phyloP scores from a whole-genome alignment of 768 basidiomycete genomes.

The Gyrodon lividus region DNA sequence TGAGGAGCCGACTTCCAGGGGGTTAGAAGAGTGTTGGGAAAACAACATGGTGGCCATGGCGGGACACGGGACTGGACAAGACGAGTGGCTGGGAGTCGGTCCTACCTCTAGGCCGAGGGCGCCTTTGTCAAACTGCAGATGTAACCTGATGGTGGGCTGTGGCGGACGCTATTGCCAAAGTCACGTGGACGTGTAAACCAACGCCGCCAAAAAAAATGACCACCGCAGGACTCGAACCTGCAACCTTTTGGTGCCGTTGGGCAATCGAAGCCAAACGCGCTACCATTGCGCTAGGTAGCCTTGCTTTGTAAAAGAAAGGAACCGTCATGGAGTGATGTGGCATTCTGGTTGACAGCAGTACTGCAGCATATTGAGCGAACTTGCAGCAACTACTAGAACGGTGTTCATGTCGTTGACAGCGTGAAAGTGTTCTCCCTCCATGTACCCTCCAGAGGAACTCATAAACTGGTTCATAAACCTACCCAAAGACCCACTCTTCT shows the following conservation, averaged over 20 bases:
- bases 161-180: neutral
- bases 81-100: neutral
- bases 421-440: conserved; percentile 34
- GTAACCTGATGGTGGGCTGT: neutral
- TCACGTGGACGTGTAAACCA: conserved; percentile 21
- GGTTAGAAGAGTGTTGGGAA: conserved; percentile 74
- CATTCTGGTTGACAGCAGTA: neutral
- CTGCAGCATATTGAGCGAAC: conserved; percentile 19
- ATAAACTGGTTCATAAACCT: conserved; percentile 41
- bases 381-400: conserved; percentile 19
- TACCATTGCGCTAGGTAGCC: conserved; percentile 92
- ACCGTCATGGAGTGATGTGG: neutral
- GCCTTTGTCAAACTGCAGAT: neutral
- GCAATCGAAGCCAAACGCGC: conserved; percentile 93
- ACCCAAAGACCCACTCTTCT: conserved; percentile 40
- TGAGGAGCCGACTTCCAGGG: conserved; percentile 65
- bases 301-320: neutral
- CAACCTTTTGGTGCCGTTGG: conserved; percentile 84
- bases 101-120: neutral
- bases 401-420: conserved; percentile 30
- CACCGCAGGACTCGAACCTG: conserved; percentile 96
- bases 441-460: conserved; percentile 44
- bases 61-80: neutral
- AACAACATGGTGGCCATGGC: conserved; percentile 43
- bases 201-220: conserved; percentile 44